Conservation (phyloP, 1,139 yeast species). For the Geotrichum macrosporum region DNA sequence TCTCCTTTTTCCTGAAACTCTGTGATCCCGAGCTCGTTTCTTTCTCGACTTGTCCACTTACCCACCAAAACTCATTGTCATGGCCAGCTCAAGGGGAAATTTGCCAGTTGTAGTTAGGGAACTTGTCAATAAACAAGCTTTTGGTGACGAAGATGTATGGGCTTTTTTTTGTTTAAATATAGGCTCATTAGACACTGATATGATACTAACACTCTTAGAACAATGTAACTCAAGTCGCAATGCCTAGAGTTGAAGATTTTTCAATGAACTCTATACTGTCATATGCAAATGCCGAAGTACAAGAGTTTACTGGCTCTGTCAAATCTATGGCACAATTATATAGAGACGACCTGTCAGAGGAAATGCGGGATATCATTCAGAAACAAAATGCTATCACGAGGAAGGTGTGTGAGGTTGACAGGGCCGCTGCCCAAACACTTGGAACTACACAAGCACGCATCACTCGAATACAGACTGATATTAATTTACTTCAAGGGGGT, state of each 20-base stretch:
- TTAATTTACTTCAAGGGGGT: conserved; percentile 21
- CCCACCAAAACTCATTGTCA: neutral
- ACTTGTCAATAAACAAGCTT: conserved; percentile 15
- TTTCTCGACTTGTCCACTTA: neutral
- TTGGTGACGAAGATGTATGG: too few relatives aligned
- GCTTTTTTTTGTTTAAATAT: conserved; percentile 6
- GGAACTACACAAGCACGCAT: conserved; percentile 23
- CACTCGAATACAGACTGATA: conserved; percentile 19
- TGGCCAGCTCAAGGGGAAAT: conserved; percentile 11
- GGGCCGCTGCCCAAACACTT: conserved; percentile 24
- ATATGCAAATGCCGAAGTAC: conserved; percentile 15
- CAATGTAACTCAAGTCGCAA: conserved; percentile 9
- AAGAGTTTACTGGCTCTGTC: conserved; percentile 22
- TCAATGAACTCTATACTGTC: conserved; percentile 17
- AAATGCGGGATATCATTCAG: conserved; percentile 22
- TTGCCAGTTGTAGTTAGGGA: conserved; percentile 16
- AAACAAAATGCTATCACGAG: conserved; percentile 25
- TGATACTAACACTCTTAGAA: too few relatives aligned
- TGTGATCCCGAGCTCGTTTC: too few relatives aligned
- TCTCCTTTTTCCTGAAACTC: too few relatives aligned
- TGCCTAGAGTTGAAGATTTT: conserved; percentile 27
- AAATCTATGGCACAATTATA: conserved; percentile 21
- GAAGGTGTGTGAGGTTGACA: conserved; percentile 26
- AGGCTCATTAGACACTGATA: conserved; percentile 13
- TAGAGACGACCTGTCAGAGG: conserved; percentile 25